Percentiles rank a stretch among this genome's conserved stretches.
phyloP scores from a whole-genome alignment of 75 land plant species.

The Azolla pinnata region DNA sequence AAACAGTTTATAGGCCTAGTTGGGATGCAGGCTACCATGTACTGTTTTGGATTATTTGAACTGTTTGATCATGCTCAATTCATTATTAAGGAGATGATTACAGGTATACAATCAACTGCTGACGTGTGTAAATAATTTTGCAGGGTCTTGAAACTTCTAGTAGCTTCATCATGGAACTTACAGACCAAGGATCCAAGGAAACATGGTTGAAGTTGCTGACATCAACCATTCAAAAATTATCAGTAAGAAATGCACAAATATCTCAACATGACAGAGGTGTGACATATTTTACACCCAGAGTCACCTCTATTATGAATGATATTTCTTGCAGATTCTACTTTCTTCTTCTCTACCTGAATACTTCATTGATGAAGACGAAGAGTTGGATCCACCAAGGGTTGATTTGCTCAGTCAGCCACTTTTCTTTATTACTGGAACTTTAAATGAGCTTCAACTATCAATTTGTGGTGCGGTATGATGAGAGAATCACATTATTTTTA shows the following conservation, averaged over 20 bases:
- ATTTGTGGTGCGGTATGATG: slow-evolving; percentile 80
- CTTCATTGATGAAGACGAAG: slow-evolving; percentile 18
- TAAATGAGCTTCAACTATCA: slow-evolving; percentile 51
- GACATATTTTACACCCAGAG: no score
- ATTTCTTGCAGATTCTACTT: slow-evolving; percentile 43
- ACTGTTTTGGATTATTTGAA: neutral
- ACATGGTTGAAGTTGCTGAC: slow-evolving; percentile 63
- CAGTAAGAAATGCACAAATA: slow-evolving; percentile 61
- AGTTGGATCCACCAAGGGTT: slow-evolving; percentile 13
- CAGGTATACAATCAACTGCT: neutral
- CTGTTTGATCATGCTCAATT: neutral
- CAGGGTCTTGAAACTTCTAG: slow-evolving; percentile 84
- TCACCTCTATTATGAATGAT: neutral
- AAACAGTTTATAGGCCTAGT: neutral
- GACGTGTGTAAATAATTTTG: neutral
- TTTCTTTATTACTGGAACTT: slow-evolving; percentile 56
- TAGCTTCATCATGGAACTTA: slow-evolving; percentile 57
- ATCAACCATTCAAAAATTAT: slow-evolving; percentile 65
- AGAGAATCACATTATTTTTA: no score
- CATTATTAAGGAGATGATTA: no score
- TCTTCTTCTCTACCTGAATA: slow-evolving; percentile 42
- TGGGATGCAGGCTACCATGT: neutral
- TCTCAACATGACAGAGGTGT: no score
- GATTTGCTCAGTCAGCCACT: slow-evolving; percentile 35
- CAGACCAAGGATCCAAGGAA: slow-evolving; percentile 38